Evolutionary conservation across 306 rosid species (phyloP).

Genomic region (Ochetophila trinervis): DNA sequence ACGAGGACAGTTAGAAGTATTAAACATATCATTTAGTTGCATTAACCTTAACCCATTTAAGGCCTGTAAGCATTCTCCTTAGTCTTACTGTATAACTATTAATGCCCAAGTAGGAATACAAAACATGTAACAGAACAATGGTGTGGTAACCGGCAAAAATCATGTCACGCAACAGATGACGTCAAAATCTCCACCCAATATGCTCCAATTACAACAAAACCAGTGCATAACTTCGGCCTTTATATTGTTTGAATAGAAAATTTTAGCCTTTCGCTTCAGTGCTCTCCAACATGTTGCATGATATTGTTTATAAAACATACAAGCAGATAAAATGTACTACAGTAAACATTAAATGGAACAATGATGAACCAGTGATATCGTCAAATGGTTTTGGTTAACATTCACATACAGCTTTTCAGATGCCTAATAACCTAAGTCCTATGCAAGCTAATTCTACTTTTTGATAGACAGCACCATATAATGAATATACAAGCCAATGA

Average conservation of each 20-base stretch:
- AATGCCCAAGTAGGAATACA: background rate
- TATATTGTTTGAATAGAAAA: background rate
- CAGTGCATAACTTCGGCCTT: background rate
- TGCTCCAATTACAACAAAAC: background rate
- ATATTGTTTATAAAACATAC: background rate
- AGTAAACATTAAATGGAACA: background rate
- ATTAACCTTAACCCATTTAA: too few species aligned
- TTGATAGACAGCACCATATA: background rate
- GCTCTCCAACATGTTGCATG: background rate
- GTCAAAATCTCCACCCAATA: background rate
- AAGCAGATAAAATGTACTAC: background rate
- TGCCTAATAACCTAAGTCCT: background rate
- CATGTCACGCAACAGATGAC: background rate
- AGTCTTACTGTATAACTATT: background rate
- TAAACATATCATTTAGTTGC: background rate
- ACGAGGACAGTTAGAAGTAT: background rate
- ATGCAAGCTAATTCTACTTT: background rate
- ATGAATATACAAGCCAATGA: too few species aligned
- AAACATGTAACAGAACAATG: background rate
- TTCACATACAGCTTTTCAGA: background rate
- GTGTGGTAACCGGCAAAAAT: background rate
- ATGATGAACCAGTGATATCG: background rate
- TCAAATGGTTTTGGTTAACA: background rate
- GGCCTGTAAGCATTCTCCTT: too few species aligned
- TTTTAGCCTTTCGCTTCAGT: background rate